phyloP scores from a whole-genome alignment of 148 eudicot genomes.

The Cornus florida region DNA sequence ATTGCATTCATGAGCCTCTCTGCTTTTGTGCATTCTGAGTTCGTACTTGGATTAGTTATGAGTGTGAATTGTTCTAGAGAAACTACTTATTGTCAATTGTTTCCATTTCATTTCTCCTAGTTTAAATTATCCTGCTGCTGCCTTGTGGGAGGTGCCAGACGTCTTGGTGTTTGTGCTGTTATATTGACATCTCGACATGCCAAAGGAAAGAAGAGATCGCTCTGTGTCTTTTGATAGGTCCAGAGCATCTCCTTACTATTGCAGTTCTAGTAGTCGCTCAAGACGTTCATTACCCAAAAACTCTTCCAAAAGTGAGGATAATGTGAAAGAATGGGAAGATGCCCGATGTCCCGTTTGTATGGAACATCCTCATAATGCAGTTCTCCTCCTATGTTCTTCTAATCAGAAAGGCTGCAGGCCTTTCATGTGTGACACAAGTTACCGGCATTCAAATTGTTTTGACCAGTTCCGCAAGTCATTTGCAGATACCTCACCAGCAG shows the following conservation, averaged over 20 bases:
- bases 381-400: constrained; percentile 74
- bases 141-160: constrained; percentile 5
- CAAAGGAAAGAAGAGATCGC: constrained; percentile 69
- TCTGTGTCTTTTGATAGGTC: constrained; percentile 57
- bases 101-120: neutral
- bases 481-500: constrained; percentile 17
- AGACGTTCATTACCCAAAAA: constrained; percentile 24
- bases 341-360: constrained; percentile 81
- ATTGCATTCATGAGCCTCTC: neutral
- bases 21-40: neutral
- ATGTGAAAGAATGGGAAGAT: constrained; percentile 75
- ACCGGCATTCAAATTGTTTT: constrained; percentile 85
- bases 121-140: neutral
- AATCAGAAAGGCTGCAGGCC: constrained; percentile 82
- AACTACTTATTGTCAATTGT: neutral
- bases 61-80: constrained; percentile 17
- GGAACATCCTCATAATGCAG: constrained; percentile 92
- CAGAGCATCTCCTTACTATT: constrained; percentile 50
- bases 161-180: neutral
- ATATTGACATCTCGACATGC: constrained; percentile 46
- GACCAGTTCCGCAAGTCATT: constrained; percentile 31
- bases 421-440: constrained; percentile 90
- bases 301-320: constrained; percentile 34
- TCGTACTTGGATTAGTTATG: constrained; percentile 5
- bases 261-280: constrained; percentile 49